These are phyloP conservation scores for Rhizoctonia solani DNA, from an alignment of 1,284 basidiomycete species.

Conservation along the genomic window DNA sequence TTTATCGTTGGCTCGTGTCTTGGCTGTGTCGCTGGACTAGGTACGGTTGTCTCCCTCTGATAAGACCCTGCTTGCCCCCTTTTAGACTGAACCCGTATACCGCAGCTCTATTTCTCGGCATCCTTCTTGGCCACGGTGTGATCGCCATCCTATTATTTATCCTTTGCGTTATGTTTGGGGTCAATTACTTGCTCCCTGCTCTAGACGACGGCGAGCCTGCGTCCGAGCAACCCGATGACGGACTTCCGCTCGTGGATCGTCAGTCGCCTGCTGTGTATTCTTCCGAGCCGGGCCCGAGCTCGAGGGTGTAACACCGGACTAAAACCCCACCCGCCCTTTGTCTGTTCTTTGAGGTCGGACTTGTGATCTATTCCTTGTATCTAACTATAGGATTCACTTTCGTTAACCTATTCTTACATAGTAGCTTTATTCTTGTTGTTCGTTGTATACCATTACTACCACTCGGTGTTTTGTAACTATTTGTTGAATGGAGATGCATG, in stretches of 20 bases:
- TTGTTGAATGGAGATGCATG: no score
- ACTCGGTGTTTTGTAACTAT: not conserved
- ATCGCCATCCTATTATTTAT: slow-evolving; percentile 84
- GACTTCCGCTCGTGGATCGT: slow-evolving; percentile 26
- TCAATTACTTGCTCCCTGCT: slow-evolving; percentile 45
- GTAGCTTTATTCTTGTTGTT: not conserved
- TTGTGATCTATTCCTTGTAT: not conserved
- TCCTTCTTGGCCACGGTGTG: slow-evolving; percentile 24
- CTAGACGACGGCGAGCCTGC: slow-evolving; percentile 5
- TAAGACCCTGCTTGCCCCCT: not conserved
- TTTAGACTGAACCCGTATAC: not conserved
- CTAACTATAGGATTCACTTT: not conserved
- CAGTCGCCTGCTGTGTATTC: slow-evolving; percentile 27
- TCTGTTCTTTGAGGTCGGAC: no score
- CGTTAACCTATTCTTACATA: not conserved
- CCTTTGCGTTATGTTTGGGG: slow-evolving; percentile 70
- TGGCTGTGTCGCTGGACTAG: slow-evolving; percentile 9
- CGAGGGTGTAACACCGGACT: no score
- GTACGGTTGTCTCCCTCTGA: not conserved
- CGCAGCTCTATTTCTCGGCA: slow-evolving; percentile 12
- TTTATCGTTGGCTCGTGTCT: slow-evolving; percentile 8
- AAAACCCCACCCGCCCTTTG: no score
- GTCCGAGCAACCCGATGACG: slow-evolving; percentile 13
- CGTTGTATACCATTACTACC: not conserved
- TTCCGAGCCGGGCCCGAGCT: slow-evolving; percentile 11